Base-by-base conservation (phyloP, 2,329 filamentous ascomycete species). In the Xylariomycetidae sp. region DNA sequence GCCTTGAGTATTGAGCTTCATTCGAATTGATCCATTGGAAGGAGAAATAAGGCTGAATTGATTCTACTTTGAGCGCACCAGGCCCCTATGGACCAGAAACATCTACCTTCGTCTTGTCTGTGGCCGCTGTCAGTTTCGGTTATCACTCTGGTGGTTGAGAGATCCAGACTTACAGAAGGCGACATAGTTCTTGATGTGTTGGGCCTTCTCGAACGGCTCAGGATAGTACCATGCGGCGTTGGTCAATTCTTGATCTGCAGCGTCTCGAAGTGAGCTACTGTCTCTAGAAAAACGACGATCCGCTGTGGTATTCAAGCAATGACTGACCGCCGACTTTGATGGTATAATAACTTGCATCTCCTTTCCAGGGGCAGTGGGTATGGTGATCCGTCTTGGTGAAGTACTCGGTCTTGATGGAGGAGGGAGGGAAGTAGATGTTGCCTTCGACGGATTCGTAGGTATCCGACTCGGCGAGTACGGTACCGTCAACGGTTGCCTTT, bases 191-290 rank as follows among this genome's bases (percentile, higher is more conserved):
- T 68, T 70, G 43, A 79, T 73, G 32, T 63, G 53, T 19, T 65
- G 64, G 27, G 64, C 67, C 16, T 66, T 64, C 34, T 66, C 64
- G 46, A 58, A 57, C 2, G 73, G 65, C 25, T 64, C 49, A 3
- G 72, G 63, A 40, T 79, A 79, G 43, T 70, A 77, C 74, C 74
- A 79, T 0, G 72, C 74, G 3, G 68, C 71, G 39, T 78, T 71
- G 22, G 65, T 56, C 14, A 73, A 39, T 32, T 65, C 63, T 5
- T 60, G 59, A 24, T 64, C 69, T 67, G 35, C 18, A n/a, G n/a
- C n/a, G n/a, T n/a, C n/a, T n/a, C n/a, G n/a, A n/a, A n/a, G n/a
- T n/a, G n/a, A n/a, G n/a, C n/a, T n/a, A n/a, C n/a, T n/a, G n/a
- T n/a, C n/a, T n/a, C n/a, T 14, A 23, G 14, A 12, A 32, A 16